These are phyloP conservation scores for Leptodermis oblonga DNA, from an alignment of 257 asterid species.

Conservation along the genomic window DNA sequence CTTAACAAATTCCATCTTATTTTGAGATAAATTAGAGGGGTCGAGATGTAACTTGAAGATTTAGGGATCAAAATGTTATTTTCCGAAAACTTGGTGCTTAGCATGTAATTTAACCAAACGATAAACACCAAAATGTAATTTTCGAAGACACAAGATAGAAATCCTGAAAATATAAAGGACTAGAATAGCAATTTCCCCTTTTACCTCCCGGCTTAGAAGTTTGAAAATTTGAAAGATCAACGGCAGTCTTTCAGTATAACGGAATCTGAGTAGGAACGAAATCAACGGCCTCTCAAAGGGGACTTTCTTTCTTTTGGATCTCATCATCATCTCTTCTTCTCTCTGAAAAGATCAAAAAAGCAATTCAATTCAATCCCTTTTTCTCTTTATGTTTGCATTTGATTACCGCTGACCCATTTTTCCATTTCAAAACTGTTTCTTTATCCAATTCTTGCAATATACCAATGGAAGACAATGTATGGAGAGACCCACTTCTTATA, in stretches of 20 bases:
- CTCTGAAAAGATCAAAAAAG: slow-evolving; percentile 17
- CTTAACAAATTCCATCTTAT: too few species aligned
- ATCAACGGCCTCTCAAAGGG: slow-evolving; percentile 43
- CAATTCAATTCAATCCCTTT: slow-evolving; percentile 32
- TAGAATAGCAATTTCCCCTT: not conserved
- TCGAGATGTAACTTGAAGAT: too few species aligned
- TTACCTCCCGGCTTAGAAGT: slow-evolving; percentile 24
- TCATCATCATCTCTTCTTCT: slow-evolving; percentile 25
- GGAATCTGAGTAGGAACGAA: slow-evolving; percentile 38
- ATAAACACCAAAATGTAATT: too few species aligned
- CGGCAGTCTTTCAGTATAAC: slow-evolving; percentile 33
- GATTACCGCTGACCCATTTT: slow-evolving; percentile 19
- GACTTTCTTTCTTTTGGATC: slow-evolving; percentile 19
- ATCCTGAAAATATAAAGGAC: too few species aligned
- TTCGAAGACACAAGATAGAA: too few species aligned
- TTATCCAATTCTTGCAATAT: slow-evolving; percentile 23
- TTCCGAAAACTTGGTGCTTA: too few species aligned
- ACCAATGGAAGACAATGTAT: slow-evolving; percentile 52
- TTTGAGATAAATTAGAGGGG: too few species aligned
- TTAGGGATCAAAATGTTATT: too few species aligned
- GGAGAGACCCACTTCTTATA: slow-evolving; percentile 73
- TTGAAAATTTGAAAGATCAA: slow-evolving; percentile 54
- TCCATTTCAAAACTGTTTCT: slow-evolving; percentile 40
- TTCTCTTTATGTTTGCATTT: slow-evolving; percentile 25
- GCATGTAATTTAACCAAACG: too few species aligned